Conservation (phyloP, 2,329 filamentous ascomycete species). For the Cordyceps pruinosa region DNA sequence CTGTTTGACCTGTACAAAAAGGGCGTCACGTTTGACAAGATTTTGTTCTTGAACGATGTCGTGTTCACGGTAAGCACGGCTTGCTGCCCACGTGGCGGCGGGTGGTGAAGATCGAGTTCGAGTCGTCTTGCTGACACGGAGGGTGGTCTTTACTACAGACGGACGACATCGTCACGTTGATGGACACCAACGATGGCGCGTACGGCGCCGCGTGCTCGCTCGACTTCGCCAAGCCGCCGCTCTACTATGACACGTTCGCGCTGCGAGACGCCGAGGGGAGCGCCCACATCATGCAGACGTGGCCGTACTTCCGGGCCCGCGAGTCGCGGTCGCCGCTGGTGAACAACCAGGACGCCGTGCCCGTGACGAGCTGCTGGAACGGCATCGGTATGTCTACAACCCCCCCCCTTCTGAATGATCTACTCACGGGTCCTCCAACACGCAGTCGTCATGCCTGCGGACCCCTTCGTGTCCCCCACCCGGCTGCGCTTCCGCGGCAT, state of each 20-base stretch:
- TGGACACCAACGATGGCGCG: constrained; percentile 49
- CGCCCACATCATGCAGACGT: constrained; percentile 45
- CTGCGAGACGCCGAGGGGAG: constrained; percentile 47
- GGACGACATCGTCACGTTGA: constrained; percentile 47
- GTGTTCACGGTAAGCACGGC: constrained; percentile 48
- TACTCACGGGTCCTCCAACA: too few relatives aligned
- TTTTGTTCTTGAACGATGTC: constrained; percentile 59
- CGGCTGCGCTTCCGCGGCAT: constrained; percentile 56
- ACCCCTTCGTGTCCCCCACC: constrained; percentile 44
- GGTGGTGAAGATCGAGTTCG: too few relatives aligned
- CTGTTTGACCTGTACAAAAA: constrained; percentile 43
- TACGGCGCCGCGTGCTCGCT: constrained; percentile 58
- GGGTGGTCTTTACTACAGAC: too few relatives aligned
- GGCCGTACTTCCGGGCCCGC: constrained; percentile 51
- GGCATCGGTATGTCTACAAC: constrained; percentile 28
- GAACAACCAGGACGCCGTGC: constrained; percentile 37
- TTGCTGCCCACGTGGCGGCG: too few relatives aligned
- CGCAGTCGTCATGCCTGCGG: constrained; percentile 43
- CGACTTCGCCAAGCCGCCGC: constrained; percentile 48
- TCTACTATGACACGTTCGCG: constrained; percentile 58
- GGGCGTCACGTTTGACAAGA: constrained; percentile 48
- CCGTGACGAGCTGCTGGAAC: constrained; percentile 40
- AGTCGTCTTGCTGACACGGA: not conserved
- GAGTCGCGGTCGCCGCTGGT: constrained; percentile 48
- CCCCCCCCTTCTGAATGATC: not conserved